Conservation (phyloP, 176 grass and related monocot genomes). For the Aegilops speltoides region DNA sequence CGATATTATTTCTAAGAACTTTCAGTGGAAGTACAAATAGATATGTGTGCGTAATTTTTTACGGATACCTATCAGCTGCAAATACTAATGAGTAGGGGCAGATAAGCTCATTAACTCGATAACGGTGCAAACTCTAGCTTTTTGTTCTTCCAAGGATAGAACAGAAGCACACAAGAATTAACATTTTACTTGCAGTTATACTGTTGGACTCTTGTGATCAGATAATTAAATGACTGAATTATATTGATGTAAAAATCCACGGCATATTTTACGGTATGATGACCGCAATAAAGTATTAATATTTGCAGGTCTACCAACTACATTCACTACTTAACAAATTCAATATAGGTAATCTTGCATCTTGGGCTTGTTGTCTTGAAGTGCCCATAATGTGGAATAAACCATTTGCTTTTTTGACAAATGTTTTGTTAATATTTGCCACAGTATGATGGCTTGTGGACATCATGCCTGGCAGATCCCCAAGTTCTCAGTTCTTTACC, state of each 20-base stretch:
- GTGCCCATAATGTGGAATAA: constrained; percentile 7
- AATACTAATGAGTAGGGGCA: neutral
- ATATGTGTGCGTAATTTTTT: neutral
- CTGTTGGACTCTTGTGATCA: neutral
- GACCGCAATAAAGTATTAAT: neutral
- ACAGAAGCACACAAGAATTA: neutral
- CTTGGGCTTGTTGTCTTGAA: neutral
- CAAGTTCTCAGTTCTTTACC: constrained; percentile 5
- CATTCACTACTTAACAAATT: neutral
- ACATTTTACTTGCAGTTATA: neutral
- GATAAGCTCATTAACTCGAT: neutral
- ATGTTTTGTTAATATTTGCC: neutral
- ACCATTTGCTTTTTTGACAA: neutral
- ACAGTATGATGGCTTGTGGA: neutral
- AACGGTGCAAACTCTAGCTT: neutral
- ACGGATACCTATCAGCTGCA: neutral
- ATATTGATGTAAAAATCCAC: neutral
- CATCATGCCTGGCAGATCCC: neutral
- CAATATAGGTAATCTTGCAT: constrained; percentile 23
- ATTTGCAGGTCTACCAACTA: neutral
- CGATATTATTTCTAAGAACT: neutral
- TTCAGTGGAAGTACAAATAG: neutral
- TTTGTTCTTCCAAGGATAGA: neutral
- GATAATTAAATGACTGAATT: constrained; percentile 1
- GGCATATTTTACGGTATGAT: neutral